These are phyloP conservation scores for Fraxinus greggii DNA, from an alignment of 305 asterid genomes.

Conservation along the genomic window DNA sequence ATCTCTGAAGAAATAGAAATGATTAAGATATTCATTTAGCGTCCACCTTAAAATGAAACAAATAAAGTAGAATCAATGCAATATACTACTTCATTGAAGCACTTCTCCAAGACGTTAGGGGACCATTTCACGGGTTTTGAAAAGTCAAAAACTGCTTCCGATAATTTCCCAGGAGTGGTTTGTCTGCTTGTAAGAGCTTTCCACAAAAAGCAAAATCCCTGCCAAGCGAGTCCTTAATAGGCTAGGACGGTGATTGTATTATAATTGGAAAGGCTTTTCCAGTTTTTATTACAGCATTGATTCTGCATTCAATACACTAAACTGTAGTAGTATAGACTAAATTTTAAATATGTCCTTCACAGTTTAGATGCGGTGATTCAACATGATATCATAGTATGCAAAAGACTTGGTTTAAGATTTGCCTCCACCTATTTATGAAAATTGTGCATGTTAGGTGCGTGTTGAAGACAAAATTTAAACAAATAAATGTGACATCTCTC, in stretches of 20 bases:
- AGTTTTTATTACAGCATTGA: background rate
- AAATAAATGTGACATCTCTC: background rate
- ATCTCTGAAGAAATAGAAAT: background rate
- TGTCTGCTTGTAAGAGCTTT: background rate
- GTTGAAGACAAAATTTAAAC: background rate
- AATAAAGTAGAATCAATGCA: background rate
- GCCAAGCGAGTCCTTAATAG: background rate
- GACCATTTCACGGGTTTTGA: background rate
- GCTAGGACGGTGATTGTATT: background rate
- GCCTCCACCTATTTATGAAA: background rate
- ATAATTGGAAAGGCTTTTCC: background rate
- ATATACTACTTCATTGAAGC: background rate
- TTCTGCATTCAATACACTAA: background rate
- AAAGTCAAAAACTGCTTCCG: background rate
- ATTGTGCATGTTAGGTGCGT: background rate
- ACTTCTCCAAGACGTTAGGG: background rate
- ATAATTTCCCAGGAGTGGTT: background rate
- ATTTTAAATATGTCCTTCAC: background rate
- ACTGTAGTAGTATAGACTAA: background rate
- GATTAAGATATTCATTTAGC: background rate
- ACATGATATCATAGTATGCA: background rate
- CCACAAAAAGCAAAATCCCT: background rate
- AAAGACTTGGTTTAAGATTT: background rate
- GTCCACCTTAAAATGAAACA: slow-evolving; percentile 1
- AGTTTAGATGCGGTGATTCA: background rate